Evolutionary conservation across 495 filamentous ascomycete genomes (phyloP).

Genomic region (Aspergillus baeticus): DNA sequence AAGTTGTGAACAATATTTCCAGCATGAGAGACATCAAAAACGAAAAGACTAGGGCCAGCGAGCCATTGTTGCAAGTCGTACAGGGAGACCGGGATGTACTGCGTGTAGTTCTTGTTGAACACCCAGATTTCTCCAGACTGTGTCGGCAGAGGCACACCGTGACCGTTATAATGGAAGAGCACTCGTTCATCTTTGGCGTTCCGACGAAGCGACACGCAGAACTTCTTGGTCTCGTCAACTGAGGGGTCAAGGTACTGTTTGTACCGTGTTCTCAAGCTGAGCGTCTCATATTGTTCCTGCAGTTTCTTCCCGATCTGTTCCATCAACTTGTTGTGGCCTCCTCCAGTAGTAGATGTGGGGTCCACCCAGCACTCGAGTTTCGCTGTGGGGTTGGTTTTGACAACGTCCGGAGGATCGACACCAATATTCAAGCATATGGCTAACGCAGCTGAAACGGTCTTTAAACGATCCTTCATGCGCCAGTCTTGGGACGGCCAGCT

Average conservation of each 20-base stretch:
- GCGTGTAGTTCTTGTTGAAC: conserved; percentile 97
- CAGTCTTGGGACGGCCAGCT: conserved; percentile 78
- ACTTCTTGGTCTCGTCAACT: conserved; percentile 94
- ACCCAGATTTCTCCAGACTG: conserved; percentile 98
- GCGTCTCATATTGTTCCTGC: conserved; percentile 91
- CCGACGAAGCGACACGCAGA: conserved; percentile 80
- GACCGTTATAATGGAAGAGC: conserved; percentile 96
- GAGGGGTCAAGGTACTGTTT: conserved; percentile 96
- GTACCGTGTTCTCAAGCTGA: conserved; percentile 91
- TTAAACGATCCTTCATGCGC: conserved; percentile 94
- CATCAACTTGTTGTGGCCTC: conserved; percentile 76
- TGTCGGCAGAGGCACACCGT: conserved; percentile 96
- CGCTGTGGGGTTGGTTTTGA: conserved; percentile 89
- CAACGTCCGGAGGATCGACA: conserved; percentile 92
- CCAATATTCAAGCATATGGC: conserved; percentile 96
- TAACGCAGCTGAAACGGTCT: conserved; percentile 93
- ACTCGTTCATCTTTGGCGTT: conserved; percentile 96
- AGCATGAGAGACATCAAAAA: conserved; percentile 96
- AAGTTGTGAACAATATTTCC: conserved; percentile 95
- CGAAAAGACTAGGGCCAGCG: conserved; percentile 90
- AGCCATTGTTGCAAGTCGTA: conserved; percentile 97
- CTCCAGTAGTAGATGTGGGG: conserved; percentile 66
- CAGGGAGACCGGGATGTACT: conserved; percentile 96
- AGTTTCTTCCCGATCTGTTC: conserved; percentile 94
- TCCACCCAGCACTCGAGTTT: conserved; percentile 98